Base-by-base conservation (phyloP, 192 early-diverging fungal species). In the Coemansia reversa region DNA sequence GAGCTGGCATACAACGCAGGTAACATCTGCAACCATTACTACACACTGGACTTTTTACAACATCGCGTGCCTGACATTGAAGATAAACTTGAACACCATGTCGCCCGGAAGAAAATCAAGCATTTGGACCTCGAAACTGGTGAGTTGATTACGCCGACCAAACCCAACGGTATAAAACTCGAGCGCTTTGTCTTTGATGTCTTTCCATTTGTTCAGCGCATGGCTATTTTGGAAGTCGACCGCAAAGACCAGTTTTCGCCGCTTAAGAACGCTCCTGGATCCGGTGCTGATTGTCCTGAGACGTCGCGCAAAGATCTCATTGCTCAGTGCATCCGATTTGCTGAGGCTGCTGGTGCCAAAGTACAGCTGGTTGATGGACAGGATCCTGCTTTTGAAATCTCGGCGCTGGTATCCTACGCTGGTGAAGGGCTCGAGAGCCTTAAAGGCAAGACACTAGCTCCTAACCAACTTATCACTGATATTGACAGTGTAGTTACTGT, bases 161-260 rank as follows among this genome's bases (percentile, higher is more conserved):
- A 87, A 63, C 87, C 89, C 74, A 98, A 96, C 67, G 97, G 95
- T 51, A 95, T 99, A 87, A 99, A 99, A 83, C 86, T 99, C 14
- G 97, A 99, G 84, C 86, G 94, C 68, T 99, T 99, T 81, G 95
- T 99, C 48, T 99, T 99, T 89, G 97, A 99, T 76, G 95, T 99
- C 11, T 94, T 99, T 78, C 95, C 97, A 24, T 94, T 88, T 66
- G 89, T 90, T 25, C 76, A 96, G 60, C 65, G 81, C 42, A 85
- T 99, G 84, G 93, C 95, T 28, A 94, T 98, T 32, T 85, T 99
- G 47, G 95, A 99, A 72, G 89, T 91, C 39, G 88, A 90, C 53
- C 90, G 97, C 55, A 86, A 85, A 32, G 97, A 99, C 56, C 95
- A 99, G 83, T 99, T 99, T 69, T 93, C 92, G 19, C 97, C 97